Evolutionary conservation across 805 yeast genomes (phyloP), one percentile per base, ranked within the genome.

Genomic region (Diddensiella transvaalensis): DNA sequence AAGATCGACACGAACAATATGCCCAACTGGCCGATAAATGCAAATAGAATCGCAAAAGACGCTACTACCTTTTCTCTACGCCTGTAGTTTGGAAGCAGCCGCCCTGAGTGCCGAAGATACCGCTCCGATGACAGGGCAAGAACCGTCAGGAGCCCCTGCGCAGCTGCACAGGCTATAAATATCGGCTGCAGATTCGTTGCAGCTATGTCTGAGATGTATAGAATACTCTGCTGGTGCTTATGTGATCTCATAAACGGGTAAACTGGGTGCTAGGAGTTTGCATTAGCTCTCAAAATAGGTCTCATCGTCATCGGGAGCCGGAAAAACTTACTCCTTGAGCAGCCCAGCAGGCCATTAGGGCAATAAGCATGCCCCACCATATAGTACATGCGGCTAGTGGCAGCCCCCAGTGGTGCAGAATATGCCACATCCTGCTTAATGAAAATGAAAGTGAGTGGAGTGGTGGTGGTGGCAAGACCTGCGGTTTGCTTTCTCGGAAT

Each of bases 341-440:
- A 2, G 85, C 78, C 97, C 97, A 90, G 55, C 82, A 77, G 1
- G 75, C 64, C 54, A 90, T 61, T 77, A 91, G 70, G 3, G 96
- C 87, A 3, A 84, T 81, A 8, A 90, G 76, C 96, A 88, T 87
- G 2, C 86, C 96, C 80, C 89, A 85, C 97, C 97, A 90, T 13
- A 81, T 83, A 1, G 81, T 65, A 45, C 79, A 68, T 1, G 87
- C 77, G 2, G 81, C 59, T 38, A 88, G 66, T 2, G 96, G 96
- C 32, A 89, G 56, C 51, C 66, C 55, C 72, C 71, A 70, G 52
- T 65, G 65, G 40, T 60, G 66, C 33, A 63, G 39, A 23, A 59
- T 21, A 29, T 50, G 45, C 30, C 58, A 51, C 63, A 60, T 60
- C n/a, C n/a, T n/a, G n/a, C 5, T 32, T n/a, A n/a, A n/a, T n/a